phyloP scores from a whole-genome alignment of 495 filamentous ascomycete species.

The Penicillium alfredii region DNA sequence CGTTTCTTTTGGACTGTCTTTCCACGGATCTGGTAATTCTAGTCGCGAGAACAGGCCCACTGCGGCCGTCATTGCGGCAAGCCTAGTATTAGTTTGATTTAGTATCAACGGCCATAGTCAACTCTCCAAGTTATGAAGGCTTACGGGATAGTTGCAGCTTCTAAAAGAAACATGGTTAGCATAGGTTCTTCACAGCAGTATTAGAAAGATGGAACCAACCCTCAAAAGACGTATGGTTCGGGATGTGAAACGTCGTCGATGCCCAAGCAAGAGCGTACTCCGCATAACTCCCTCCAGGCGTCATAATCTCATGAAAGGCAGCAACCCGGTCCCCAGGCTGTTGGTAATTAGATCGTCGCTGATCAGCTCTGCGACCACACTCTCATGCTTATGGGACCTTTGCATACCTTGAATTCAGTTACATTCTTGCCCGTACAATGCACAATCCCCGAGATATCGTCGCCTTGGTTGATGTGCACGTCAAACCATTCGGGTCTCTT shows the following conservation, averaged over 20 bases:
- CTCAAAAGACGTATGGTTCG: conserved; percentile 56
- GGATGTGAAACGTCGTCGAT: conserved; percentile 64
- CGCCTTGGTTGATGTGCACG: conserved; percentile 46
- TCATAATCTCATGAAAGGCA: conserved; percentile 57
- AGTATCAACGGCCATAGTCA: too few species aligned
- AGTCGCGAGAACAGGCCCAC: conserved; percentile 54
- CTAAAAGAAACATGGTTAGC: conserved; percentile 14
- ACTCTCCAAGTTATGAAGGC: too few species aligned
- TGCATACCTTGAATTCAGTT: conserved; percentile 53
- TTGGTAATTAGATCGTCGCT: too few species aligned
- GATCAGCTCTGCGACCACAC: too few species aligned
- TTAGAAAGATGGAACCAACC: conserved; percentile 6
- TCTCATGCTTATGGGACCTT: too few species aligned
- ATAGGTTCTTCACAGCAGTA: background rate
- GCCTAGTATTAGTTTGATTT: conserved; percentile 2
- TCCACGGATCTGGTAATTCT: conserved; percentile 56
- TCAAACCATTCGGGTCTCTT: conserved; percentile 28
- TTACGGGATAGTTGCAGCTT: conserved; percentile 56
- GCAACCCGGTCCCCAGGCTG: conserved; percentile 60
- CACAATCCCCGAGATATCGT: conserved; percentile 64
- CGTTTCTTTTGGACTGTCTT: conserved; percentile 28
- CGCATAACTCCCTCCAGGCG: conserved; percentile 54
- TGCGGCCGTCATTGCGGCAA: conserved; percentile 65
- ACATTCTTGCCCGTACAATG: conserved; percentile 52
- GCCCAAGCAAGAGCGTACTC: conserved; percentile 62